Evolutionary conservation across 495 filamentous ascomycete genomes (phyloP), one percentile per base, ranked within the genome.

Genomic region (Xylaria sp.): DNA sequence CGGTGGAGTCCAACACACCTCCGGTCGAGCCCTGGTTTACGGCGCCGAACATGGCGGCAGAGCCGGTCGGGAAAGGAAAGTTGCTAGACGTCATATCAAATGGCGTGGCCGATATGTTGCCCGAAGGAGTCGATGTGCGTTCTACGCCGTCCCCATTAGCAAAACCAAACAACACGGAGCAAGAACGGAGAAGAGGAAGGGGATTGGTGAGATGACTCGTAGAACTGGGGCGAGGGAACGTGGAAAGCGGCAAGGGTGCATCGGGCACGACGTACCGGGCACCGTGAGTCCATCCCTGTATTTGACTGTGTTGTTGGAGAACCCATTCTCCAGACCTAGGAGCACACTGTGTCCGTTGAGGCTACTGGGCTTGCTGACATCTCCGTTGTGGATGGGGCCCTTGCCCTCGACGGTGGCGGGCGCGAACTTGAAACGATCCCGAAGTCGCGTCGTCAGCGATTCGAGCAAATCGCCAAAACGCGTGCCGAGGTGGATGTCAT

Each of bases 401-500:
- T 78, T 77, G 41, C 81, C 81, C 48, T 85, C 82, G 17, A 71
- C 71, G 14, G 80, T 74, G 17, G 81, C 79, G 40, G 85, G 84
- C 0, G 86, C 86, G 73, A 86, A 89, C 59, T 95, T 88, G 77
- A 95, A 95, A 17, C 92, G 87, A 63, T 89, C 90, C 26, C 91
- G 87, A 64, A 96, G 86, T 53, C 91, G 88, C 33, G 88, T 88
- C 3, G 92, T 95, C 59, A 97, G 81, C 9, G 90, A 90, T 77
- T 97, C 92, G 1, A 98, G 87, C 61, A 98, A 87, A 71, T 97
- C 94, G n/a, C 95, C 93, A 74, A 98, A 97, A 15, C 93, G 90
- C 63, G 94, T 93, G 40, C 91, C 95, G n/a, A 99, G 86, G 80
- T 99, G 96, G 24, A 99, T 93, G 75, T 98, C 96, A 78, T 99